Evolutionary conservation across 73 alveolate genomes (phyloP), one percentile per base, ranked within the genome.

Genomic region (Paraurostyla sp.): DNA sequence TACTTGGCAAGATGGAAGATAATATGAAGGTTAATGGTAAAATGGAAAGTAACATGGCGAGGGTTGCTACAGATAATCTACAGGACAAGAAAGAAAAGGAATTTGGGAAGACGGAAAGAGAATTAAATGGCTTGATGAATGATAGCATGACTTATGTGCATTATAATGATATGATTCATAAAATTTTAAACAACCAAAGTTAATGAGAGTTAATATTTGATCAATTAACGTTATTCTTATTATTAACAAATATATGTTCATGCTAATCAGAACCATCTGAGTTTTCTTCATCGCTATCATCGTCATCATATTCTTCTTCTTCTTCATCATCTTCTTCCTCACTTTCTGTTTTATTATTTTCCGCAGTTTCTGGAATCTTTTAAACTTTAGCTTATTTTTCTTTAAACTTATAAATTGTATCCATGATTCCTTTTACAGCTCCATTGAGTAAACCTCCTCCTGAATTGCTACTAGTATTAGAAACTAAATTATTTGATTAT

Each of bases 1-100:
- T 41, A 83, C 59, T 49, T 93, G 97, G 97, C 89, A 83, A 65
- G 94, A 92, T 91, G 97, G 97, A 35, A 91, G 89, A 71, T 54
- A 65, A 25, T 92, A 92, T 59, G 76, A 76, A 30, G 97, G 97
- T 20, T 52, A 90, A 43, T 92, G 97, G 96, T 58, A 56, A 59
- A 91, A 91, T 85, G 97, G 97, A 15, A 92, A 88, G 51, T 51
- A 92, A 60, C 96, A 92, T 41, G 96, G 96, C 15, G 92, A 83
- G 48, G 96, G 96, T 6, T 27, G 71, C 50, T 92, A 92, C 51
- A 92, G 68, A 46, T 88, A 92, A 51, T 82, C 93, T 20, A 92
- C 76, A 27, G 92, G 85, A 11, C n/a, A 57, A 23, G 90, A 85
- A 69, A 87, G 93, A 32, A 92, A 71, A 78, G 96, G 96, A n/a